Evolutionary conservation across 1,284 basidiomycete species (phyloP), one percentile per base, ranked within the genome.

Genomic region (Uromyces viciae-fabae): DNA sequence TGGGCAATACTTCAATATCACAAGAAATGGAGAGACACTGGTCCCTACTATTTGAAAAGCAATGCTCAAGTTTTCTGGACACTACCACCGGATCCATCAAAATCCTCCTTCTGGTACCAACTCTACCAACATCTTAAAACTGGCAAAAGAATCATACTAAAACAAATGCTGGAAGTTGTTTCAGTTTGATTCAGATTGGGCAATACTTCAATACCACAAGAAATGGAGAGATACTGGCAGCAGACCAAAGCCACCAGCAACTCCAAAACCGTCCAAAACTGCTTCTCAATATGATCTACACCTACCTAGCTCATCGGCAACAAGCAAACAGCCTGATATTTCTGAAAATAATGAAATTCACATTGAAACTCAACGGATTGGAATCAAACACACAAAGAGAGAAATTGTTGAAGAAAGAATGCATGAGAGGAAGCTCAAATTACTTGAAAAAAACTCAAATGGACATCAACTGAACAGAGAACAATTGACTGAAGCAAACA

Each of bases 161-260:
- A 33, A 66, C 17, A 25, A 66, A 3, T 42, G 38, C 7, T 42
- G 15, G 25, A 66, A 43, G 19, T 15, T 66, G 31, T 66, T 66
- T 25, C 2, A 19, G 1, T n/a, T 22, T 36, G 7, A 66, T 40
- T 42, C 38, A 2, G 33, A 36, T 25, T 66, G 64, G 64, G 5
- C 36, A 17, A 43, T 66, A 4, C 64, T 66, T 25, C 22, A 42
- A 66, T 1, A 36, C 31, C 64, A 66, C 22, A 33, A 66, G 17
- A 66, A 66, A 25, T 66, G 64, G 38, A 66, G 64, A 43, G 64
- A 66, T 25, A 42, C 64, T n/a, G n/a, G n/a, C n/a, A n/a, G n/a
- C n/a, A n/a, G n/a, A n/a, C n/a, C n/a, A n/a, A n/a, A n/a, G n/a
- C n/a, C n/a, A n/a, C n/a, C n/a, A n/a, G n/a, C n/a, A n/a, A n/a